Conservation (phyloP, 768 basidiomycete genomes). For the Russula sp. region DNA sequence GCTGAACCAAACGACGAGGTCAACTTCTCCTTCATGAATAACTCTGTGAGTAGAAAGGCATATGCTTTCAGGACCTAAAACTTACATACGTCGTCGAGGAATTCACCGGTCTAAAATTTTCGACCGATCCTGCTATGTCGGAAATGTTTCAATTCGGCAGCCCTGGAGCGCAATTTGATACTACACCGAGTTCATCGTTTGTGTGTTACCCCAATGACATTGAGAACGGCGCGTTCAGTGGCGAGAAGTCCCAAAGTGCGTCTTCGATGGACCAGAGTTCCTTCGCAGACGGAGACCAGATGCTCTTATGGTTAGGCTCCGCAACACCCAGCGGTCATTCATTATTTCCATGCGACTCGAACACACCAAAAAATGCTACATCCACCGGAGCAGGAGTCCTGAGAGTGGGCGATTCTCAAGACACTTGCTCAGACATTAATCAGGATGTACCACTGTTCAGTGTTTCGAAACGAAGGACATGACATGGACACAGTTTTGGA, state of each 20-base stretch:
- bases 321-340: neutral
- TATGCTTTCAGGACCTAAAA: neutral
- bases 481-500: neutral
- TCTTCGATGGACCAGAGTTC: neutral
- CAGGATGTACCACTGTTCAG: neutral
- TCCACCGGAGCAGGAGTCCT: neutral
- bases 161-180: neutral
- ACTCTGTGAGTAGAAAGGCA: constrained; percentile 4
- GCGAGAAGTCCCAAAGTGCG: neutral
- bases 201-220: neutral
- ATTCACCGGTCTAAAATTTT: neutral
- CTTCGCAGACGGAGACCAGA: neutral
- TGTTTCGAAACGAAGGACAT: neutral
- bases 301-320: neutral
- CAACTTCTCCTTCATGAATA: neutral
- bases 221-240: neutral
- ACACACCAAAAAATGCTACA: neutral
- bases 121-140: neutral
- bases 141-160: neutral
- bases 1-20: neutral
- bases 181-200: neutral
- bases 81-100: neutral
- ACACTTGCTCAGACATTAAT: neutral
- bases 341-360: neutral
- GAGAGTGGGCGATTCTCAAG: neutral